Evolutionary conservation across 2,329 filamentous ascomycete genomes (phyloP).

Genomic region (Penicillium sp.): DNA sequence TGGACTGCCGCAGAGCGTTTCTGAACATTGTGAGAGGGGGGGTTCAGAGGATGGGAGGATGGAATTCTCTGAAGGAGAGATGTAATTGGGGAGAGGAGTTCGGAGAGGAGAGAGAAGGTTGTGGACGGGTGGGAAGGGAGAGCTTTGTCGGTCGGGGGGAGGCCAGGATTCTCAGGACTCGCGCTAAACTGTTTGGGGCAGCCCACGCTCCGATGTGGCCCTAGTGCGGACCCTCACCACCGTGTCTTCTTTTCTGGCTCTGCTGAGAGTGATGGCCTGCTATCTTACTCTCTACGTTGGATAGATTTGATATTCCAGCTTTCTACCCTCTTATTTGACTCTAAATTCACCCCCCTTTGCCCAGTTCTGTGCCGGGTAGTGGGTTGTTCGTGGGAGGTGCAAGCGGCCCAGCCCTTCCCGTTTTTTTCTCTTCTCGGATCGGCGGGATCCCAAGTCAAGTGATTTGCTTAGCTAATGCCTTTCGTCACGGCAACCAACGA

Average conservation of each 20-base stretch:
- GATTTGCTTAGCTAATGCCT: constrained; percentile 35
- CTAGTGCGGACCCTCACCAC: constrained; percentile 35
- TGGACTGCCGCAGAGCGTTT: constrained; percentile 96
- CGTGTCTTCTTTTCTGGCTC: constrained; percentile 10
- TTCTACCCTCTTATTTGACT: constrained; percentile 11
- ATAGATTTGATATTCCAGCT: not conserved
- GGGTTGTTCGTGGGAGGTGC: constrained; percentile 1
- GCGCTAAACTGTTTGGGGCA: constrained; percentile 43
- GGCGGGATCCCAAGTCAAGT: constrained; percentile 35
- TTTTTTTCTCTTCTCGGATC: constrained; percentile 42
- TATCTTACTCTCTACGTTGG: not conserved
- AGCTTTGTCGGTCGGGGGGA: constrained; percentile 42
- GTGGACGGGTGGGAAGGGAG: constrained; percentile 45
- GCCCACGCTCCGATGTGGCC: constrained; percentile 44
- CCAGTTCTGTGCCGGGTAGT: not conserved
- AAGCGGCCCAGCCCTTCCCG: constrained; percentile 31
- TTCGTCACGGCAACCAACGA: constrained; percentile 39
- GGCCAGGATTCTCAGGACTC: constrained; percentile 42
- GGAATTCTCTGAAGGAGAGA: constrained; percentile 44
- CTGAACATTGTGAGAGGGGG: constrained; percentile 79
- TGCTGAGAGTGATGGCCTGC: not conserved
- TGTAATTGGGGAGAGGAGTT: constrained; percentile 43
- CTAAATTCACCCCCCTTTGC: constrained; percentile 5
- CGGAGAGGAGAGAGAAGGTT: constrained; percentile 43
- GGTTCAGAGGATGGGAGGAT: constrained; percentile 47